Percentiles rank a stretch among this genome's conserved stretches.
phyloP scores from a whole-genome alignment of 805 yeast species.

The Pichia nakasei region DNA sequence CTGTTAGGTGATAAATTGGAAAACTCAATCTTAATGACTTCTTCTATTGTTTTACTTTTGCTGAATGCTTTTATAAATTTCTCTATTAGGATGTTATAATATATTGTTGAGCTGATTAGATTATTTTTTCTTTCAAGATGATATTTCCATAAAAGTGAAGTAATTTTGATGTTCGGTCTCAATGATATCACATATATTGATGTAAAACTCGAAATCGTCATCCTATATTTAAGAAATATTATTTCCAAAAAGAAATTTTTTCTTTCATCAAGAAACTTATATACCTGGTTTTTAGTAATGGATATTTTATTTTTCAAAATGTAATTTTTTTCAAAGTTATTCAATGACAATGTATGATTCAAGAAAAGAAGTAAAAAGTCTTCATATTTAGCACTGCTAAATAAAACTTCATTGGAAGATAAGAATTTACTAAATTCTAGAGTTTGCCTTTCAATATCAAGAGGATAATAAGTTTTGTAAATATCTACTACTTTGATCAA shows the following conservation, averaged over 20 bases:
- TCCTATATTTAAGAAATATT: background rate
- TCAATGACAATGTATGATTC: background rate
- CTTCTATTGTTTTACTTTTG: background rate
- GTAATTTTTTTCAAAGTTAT: background rate
- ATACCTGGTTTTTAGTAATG: background rate
- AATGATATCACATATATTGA: background rate
- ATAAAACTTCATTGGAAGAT: background rate
- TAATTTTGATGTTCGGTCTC: background rate
- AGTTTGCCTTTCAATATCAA: background rate
- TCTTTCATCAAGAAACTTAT: background rate
- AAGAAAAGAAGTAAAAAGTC: background rate
- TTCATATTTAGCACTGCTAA: background rate
- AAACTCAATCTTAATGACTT: constrained; percentile 6
- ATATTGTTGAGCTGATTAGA: background rate
- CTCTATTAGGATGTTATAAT: background rate
- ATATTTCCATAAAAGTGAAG: constrained; percentile 1
- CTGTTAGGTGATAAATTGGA: constrained; percentile 3
- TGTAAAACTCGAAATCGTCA: constrained; percentile 1
- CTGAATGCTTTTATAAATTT: background rate
- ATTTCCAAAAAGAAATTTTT: background rate
- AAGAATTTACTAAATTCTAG: background rate
- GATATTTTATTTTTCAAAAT: background rate
- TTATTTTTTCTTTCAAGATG: constrained; percentile 1
- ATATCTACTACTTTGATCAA: background rate
- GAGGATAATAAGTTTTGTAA: background rate